phyloP scores from a whole-genome alignment of 805 yeast species.

The Barnettozyma pratensis region DNA sequence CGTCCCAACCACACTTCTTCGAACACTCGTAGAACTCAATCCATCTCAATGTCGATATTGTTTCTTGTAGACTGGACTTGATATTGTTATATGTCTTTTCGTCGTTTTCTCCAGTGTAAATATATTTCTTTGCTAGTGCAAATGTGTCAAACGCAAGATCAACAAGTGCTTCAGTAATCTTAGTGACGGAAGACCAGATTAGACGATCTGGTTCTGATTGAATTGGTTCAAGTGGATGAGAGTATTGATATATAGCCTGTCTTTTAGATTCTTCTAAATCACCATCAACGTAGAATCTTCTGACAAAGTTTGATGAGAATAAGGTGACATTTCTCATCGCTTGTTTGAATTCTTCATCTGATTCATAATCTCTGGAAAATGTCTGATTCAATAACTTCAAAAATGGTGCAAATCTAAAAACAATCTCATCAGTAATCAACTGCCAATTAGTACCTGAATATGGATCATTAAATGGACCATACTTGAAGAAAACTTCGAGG shows the following conservation, averaged over 20 bases:
- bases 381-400: constrained; percentile 37
- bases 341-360: constrained; percentile 13
- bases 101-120: neutral
- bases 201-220: constrained; percentile 3
- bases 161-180: neutral
- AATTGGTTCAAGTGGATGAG: constrained; percentile 5
- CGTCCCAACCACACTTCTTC: constrained; percentile 37
- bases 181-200: constrained; percentile 9
- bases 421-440: constrained; percentile 41
- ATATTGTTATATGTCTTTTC: neutral
- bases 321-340: constrained; percentile 32
- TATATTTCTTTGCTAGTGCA: neutral
- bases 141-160: constrained; percentile 2
- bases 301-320: constrained; percentile 38
- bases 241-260: constrained; percentile 5
- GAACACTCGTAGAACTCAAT: constrained; percentile 2
- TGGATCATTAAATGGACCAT: constrained; percentile 33
- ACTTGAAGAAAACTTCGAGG: constrained; percentile 26
- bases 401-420: constrained; percentile 48
- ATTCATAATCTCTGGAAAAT: constrained; percentile 13
- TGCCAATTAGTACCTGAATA: constrained; percentile 50
- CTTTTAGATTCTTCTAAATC: constrained; percentile 9
- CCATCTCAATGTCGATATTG: constrained; percentile 1
- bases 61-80: neutral
- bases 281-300: constrained; percentile 35